A percentile compares a stretch with the other conserved stretches of the same genome.
Conservation (phyloP, 768 basidiomycete species). For the Tricholoma matsutake region DNA sequence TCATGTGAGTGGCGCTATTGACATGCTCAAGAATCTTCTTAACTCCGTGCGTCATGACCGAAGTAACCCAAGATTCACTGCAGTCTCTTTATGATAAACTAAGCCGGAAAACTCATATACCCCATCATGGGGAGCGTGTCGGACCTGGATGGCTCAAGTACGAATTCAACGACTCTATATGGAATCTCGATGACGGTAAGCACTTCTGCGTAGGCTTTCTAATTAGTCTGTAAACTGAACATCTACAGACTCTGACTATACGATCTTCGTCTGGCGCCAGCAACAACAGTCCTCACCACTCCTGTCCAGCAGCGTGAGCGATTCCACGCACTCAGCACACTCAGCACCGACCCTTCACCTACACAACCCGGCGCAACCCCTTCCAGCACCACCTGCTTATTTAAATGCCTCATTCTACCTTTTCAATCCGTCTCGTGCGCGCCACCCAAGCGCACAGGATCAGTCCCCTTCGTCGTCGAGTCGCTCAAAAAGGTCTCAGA, state of each 20-base stretch:
- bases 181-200: slow-evolving; percentile 89
- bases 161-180: slow-evolving; percentile 71
- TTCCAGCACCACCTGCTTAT: slow-evolving; percentile 63
- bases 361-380: slow-evolving; percentile 53
- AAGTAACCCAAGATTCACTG: slow-evolving; percentile 70
- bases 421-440: slow-evolving; percentile 47
- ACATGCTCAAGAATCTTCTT: not conserved
- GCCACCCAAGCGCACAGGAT: slow-evolving; percentile 22
- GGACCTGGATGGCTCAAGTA: slow-evolving; percentile 87
- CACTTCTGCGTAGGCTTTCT: not conserved
- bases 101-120: slow-evolving; percentile 58
- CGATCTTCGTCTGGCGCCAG: slow-evolving; percentile 79
- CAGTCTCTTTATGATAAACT: slow-evolving; percentile 66
- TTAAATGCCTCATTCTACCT: slow-evolving; percentile 69
- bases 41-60: slow-evolving; percentile 5
- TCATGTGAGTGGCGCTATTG: slow-evolving; percentile 48
- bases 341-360: slow-evolving; percentile 57
- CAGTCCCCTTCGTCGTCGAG: slow-evolving; percentile 36
- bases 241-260: slow-evolving; percentile 74
- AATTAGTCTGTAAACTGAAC: not conserved
- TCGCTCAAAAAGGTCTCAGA: slow-evolving; percentile 38
- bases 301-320: slow-evolving; percentile 18
- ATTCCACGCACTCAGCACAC: slow-evolving; percentile 22
- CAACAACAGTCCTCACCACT: slow-evolving; percentile 34
- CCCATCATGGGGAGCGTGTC: slow-evolving; percentile 59